phyloP scores from a whole-genome alignment of 2,329 filamentous ascomycete species.

The Aspergillus sp. region DNA sequence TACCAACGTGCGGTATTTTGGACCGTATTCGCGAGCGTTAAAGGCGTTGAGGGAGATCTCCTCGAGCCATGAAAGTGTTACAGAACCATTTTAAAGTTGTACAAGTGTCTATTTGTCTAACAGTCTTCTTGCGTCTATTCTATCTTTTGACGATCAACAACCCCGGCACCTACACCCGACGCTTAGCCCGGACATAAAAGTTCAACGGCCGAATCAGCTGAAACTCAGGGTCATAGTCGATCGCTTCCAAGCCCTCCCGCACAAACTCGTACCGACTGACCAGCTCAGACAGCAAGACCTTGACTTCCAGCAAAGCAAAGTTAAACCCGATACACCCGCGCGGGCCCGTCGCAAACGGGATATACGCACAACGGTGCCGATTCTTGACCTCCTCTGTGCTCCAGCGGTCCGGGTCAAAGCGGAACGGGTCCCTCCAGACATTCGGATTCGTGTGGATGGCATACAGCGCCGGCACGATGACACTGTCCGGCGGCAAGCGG shows the following conservation, averaged over 20 bases:
- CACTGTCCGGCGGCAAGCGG: conserved; percentile 51
- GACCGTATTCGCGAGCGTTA: conserved; percentile 19
- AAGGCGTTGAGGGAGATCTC: conserved; percentile 15
- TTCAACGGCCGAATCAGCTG: conserved; percentile 20
- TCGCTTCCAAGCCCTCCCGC: conserved; percentile 46
- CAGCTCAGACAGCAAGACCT: conserved; percentile 55
- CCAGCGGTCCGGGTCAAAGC: conserved; percentile 63
- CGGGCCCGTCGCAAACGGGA: conserved; percentile 58
- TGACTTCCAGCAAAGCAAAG: conserved; percentile 60
- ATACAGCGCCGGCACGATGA: conserved; percentile 55
- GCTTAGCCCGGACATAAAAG: conserved; percentile 19
- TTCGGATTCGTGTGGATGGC: conserved; percentile 53
- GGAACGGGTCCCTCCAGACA: conserved; percentile 58
- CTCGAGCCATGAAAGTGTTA: background rate
- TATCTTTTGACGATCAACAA: background rate
- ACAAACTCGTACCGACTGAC: conserved; percentile 58
- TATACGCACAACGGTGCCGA: conserved; percentile 51
- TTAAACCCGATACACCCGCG: conserved; percentile 63
- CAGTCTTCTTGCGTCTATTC: background rate
- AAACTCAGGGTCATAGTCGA: conserved; percentile 23
- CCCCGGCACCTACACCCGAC: conserved; percentile 29
- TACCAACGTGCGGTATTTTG: conserved; percentile 20
- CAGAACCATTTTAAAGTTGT: background rate
- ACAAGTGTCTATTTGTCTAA: background rate
- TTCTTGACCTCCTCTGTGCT: conserved; percentile 53